These are phyloP conservation scores for Myriosclerotinia duriaeana DNA, from an alignment of 2,329 filamentous ascomycete genomes.

Conservation along the genomic window DNA sequence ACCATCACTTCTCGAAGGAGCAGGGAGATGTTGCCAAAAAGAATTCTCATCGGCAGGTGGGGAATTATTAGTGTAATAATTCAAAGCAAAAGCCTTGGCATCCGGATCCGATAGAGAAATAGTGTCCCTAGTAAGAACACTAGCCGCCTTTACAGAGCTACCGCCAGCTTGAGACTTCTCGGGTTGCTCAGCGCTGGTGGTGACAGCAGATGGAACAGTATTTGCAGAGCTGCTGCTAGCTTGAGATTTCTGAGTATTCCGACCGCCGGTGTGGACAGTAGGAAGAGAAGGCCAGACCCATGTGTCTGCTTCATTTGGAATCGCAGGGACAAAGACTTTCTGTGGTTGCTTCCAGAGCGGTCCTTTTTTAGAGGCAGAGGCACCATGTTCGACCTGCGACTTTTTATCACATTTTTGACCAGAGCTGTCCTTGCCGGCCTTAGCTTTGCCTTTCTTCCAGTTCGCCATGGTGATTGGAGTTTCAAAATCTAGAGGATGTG, in stretches of 20 bases:
- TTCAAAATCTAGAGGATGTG: not conserved
- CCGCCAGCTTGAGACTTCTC: not conserved
- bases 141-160: not conserved
- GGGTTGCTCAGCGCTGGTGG: not conserved
- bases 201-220: not conserved
- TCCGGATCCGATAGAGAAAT: no score
- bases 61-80: not conserved
- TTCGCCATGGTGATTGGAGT: not conserved
- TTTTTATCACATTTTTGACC: not conserved
- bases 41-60: not conserved
- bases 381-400: not conserved
- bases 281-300: slow-evolving; percentile 2
- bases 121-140: not conserved
- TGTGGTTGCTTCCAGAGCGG: slow-evolving; percentile 1
- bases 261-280: not conserved
- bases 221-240: not conserved
- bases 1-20: not conserved
- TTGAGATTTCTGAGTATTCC: not conserved
- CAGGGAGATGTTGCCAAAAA: slow-evolving; percentile 2
- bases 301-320: not conserved
- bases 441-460: not conserved
- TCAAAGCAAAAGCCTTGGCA: not conserved
- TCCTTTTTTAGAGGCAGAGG: not conserved
- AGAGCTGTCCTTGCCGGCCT: not conserved
- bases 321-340: not conserved